Percentiles rank a stretch among this genome's conserved stretches.
Conservation (phyloP, 2,329 filamentous ascomycete species). For the Dactylellina haptotyla region DNA sequence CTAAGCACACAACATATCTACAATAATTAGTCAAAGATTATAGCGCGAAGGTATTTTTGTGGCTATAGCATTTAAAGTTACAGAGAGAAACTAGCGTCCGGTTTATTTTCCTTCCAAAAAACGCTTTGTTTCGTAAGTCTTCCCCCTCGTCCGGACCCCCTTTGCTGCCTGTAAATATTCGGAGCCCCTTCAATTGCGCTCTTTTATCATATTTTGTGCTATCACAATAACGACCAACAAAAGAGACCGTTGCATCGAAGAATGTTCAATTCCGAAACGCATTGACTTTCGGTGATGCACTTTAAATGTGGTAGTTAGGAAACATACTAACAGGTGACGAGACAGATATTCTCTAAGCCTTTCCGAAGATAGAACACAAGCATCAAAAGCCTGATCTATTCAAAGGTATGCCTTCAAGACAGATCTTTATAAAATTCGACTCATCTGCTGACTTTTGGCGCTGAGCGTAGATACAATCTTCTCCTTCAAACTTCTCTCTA, state of each 20-base stretch:
- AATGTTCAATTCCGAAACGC: conserved; percentile 45
- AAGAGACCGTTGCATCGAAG: conserved; percentile 23
- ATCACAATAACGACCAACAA: conserved; percentile 21
- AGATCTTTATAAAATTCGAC: conserved; percentile 20
- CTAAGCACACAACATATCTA: conserved; percentile 9
- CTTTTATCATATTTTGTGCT: background rate
- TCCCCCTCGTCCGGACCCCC: conserved; percentile 1
- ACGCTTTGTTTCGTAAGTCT: conserved; percentile 45
- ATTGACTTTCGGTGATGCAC: conserved; percentile 15
- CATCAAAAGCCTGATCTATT: background rate
- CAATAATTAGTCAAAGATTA: conserved; percentile 8
- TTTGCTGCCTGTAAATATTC: conserved; percentile 9
- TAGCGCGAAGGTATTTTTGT: conserved; percentile 2
- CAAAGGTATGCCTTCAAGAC: conserved; percentile 24
- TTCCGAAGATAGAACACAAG: conserved; percentile 29
- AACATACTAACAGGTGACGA: conserved; percentile 37
- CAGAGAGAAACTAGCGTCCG: background rate
- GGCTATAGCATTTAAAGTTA: background rate
- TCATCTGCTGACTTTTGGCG: conserved; percentile 9
- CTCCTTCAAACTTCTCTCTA: background rate
- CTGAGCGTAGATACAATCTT: conserved; percentile 19
- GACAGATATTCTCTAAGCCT: conserved; percentile 23
- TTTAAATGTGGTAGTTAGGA: conserved; percentile 1
- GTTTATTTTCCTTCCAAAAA: background rate
- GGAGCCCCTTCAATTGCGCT: background rate